Percentiles rank a stretch among this genome's conserved stretches.
Evolutionary conservation across 805 yeast species (phyloP).

Genomic region (Barnettozyma sp.): DNA sequence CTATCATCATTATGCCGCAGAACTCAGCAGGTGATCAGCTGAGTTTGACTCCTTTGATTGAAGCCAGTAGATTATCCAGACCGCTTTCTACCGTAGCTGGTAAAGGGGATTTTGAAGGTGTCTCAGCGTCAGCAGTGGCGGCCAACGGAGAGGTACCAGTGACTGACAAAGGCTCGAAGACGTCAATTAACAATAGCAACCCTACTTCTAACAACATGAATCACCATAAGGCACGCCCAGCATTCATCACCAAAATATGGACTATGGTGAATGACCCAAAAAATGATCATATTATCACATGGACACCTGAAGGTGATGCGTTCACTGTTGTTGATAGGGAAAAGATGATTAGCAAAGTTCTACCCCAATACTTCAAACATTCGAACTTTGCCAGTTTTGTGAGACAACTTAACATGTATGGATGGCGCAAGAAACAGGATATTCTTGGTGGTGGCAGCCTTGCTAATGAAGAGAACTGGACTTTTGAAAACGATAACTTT

Average conservation of each 20-base stretch:
- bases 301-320: conserved; percentile 82
- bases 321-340: conserved; percentile 84
- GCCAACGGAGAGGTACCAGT: background rate
- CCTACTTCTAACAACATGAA: background rate
- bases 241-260: conserved; percentile 93
- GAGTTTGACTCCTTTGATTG: background rate
- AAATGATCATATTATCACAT: conserved; percentile 65
- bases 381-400: conserved; percentile 94
- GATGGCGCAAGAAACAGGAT: conserved; percentile 98
- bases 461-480: conserved; percentile 73
- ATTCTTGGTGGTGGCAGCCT: conserved; percentile 70
- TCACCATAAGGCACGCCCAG: conserved; percentile 57
- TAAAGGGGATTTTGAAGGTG: too few species aligned
- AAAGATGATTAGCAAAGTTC: conserved; percentile 65
- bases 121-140: background rate
- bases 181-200: background rate
- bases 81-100: too few species aligned
- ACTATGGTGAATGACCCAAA: conserved; percentile 82
- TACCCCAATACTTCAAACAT: conserved; percentile 93
- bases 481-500: conserved; percentile 80
- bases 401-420: conserved; percentile 95
- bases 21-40: conserved; percentile 1
- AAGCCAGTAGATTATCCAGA: too few species aligned
- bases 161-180: conserved; percentile 1
- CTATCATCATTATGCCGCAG: background rate